Conservation (phyloP, 2,329 filamentous ascomycete species). For the Penicillium expansum region DNA sequence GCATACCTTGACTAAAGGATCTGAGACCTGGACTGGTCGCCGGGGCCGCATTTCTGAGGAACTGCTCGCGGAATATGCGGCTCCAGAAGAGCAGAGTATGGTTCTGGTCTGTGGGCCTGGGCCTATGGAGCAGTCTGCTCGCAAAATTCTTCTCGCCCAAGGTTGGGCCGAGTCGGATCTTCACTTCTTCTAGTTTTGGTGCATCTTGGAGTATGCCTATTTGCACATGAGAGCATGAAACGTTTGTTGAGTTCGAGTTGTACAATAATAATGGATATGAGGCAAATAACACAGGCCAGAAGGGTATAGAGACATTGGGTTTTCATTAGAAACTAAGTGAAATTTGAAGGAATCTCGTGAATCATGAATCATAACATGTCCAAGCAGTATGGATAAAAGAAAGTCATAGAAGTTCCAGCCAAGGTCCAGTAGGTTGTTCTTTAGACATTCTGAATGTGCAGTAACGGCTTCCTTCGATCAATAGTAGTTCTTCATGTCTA, state of each 20-base stretch:
- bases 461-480: slow-evolving; percentile 15
- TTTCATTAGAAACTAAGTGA: neutral
- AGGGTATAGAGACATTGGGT: neutral
- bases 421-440: too few species aligned
- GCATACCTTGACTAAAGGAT: slow-evolving; percentile 66
- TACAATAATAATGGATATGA: neutral
- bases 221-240: neutral
- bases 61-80: slow-evolving; percentile 59
- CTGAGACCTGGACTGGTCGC: slow-evolving; percentile 64
- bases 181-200: slow-evolving; percentile 64
- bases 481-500: slow-evolving; percentile 72
- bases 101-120: slow-evolving; percentile 78
- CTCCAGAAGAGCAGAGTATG: slow-evolving; percentile 54
- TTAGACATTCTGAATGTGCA: neutral
- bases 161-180: slow-evolving; percentile 73
- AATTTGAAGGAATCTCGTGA: neutral
- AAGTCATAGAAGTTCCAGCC: neutral
- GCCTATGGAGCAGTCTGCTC: slow-evolving; percentile 67
- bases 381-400: neutral
- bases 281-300: neutral
- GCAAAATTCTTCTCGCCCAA: slow-evolving; percentile 55
- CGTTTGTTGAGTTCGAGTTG: neutral
- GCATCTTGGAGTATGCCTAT: neutral
- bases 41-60: slow-evolving; percentile 64
- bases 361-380: slow-evolving; percentile 9